These are phyloP conservation scores for Onygena corvina DNA, from an alignment of 2,329 filamentous ascomycete genomes.

Conservation along the genomic window DNA sequence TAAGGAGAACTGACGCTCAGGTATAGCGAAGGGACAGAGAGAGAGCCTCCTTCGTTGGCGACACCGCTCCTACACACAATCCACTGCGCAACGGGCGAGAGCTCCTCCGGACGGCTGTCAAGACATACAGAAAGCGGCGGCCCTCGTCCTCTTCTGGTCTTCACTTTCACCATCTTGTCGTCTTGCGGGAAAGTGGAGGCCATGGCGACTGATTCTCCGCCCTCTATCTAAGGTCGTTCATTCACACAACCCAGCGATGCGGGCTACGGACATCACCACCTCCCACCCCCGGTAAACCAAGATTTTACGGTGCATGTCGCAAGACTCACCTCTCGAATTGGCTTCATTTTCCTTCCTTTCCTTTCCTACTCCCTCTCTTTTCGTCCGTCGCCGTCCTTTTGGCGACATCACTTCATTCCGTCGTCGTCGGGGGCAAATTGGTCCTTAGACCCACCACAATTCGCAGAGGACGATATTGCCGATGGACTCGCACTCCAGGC, in stretches of 20 bases:
- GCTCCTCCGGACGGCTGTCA: too few species aligned
- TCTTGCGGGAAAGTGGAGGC: slow-evolving; percentile 1
- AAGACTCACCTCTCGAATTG: slow-evolving; percentile 5
- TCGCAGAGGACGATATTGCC: too few species aligned
- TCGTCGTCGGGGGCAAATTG: too few species aligned
- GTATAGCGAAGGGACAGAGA: too few species aligned
- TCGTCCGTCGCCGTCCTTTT: too few species aligned
- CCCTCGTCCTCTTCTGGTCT: not conserved
- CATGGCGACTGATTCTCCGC: not conserved
- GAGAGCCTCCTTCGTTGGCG: slow-evolving; percentile 2
- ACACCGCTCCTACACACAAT: too few species aligned
- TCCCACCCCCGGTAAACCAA: not conserved
- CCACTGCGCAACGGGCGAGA: too few species aligned
- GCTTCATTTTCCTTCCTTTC: not conserved
- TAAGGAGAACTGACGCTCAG: too few species aligned
- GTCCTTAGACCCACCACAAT: too few species aligned
- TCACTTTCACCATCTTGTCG: not conserved
- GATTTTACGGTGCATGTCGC: not conserved
- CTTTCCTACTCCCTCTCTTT: not conserved
- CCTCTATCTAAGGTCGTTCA: not conserved
- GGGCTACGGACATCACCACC: not conserved
- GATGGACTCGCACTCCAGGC: slow-evolving; percentile 12
- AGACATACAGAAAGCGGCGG: too few species aligned
- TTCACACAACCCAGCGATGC: slow-evolving; percentile 3
- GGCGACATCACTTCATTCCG: too few species aligned